Evolutionary conservation across 805 yeast genomes (phyloP).

Genomic region (Blastobotrys terrestris): DNA sequence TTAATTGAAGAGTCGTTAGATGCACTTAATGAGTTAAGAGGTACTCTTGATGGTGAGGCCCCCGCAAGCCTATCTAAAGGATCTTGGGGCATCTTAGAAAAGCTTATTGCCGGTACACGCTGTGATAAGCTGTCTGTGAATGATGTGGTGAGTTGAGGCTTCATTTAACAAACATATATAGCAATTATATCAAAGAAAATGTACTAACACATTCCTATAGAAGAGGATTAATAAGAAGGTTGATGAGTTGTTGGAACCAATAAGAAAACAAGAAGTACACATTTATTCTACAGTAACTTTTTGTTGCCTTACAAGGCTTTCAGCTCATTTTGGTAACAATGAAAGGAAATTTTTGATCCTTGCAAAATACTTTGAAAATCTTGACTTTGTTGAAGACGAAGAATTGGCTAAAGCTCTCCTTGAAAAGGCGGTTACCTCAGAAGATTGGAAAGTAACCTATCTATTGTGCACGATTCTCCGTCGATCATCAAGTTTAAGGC

Average conservation of each 20-base stretch:
- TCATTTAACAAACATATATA: too few species aligned
- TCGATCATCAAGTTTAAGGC: neutral
- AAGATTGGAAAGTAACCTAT: neutral
- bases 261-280: neutral
- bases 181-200: too few species aligned
- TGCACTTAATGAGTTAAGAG: neutral
- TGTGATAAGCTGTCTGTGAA: neutral
- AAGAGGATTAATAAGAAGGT: neutral
- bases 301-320: neutral
- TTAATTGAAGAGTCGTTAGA: too few species aligned
- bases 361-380: neutral
- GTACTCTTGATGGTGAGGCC: neutral
- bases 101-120: neutral
- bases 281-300: neutral
- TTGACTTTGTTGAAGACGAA: neutral
- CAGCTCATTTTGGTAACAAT: neutral
- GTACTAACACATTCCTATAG: neutral
- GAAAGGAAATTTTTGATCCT: neutral
- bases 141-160: neutral
- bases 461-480: neutral
- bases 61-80: neutral
- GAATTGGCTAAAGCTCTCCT: neutral
- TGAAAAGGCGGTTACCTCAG: neutral
- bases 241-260: neutral
- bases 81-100: neutral